Percentiles rank a stretch among this genome's conserved stretches.
These are phyloP conservation scores for Aspergillus ochraceus DNA, from an alignment of 2,329 filamentous ascomycete species.

Conservation along the genomic window DNA sequence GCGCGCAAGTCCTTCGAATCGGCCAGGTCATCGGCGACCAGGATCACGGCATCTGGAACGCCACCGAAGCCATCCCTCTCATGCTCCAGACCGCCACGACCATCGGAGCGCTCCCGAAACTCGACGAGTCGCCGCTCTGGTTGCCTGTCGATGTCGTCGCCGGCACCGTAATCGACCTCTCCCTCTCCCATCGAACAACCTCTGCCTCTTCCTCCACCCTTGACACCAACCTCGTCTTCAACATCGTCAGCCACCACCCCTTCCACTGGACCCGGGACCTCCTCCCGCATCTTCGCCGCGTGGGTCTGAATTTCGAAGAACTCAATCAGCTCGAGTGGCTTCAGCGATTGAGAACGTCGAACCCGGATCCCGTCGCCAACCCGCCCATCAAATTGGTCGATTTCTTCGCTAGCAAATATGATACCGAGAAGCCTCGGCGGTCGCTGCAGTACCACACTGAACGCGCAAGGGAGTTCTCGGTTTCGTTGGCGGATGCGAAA, in stretches of 20 bases:
- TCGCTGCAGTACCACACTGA: constrained; percentile 19
- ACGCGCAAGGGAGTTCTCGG: constrained; percentile 15
- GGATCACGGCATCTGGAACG: constrained; percentile 22
- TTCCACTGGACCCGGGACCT: constrained; percentile 56
- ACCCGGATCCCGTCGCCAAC: constrained; percentile 51
- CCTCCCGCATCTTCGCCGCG: constrained; percentile 53
- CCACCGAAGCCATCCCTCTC: constrained; percentile 49
- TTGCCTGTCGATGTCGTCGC: constrained; percentile 47
- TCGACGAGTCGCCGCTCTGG: constrained; percentile 48
- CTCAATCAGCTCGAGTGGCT: constrained; percentile 30
- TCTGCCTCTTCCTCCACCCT: constrained; percentile 10
- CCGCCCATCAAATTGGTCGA: constrained; percentile 56
- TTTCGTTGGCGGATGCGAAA: constrained; percentile 12
- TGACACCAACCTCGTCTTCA: constrained; percentile 41
- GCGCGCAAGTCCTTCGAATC: constrained; percentile 32
- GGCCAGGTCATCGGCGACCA: constrained; percentile 38
- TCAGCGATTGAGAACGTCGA: constrained; percentile 42
- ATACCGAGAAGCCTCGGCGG: constrained; percentile 21
- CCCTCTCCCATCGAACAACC: constrained; percentile 17
- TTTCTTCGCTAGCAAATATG: constrained; percentile 56
- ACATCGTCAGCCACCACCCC: constrained; percentile 53
- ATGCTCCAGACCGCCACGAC: constrained; percentile 50
- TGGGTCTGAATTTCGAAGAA: constrained; percentile 38
- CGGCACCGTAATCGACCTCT: constrained; percentile 32
- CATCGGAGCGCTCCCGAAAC: constrained; percentile 46